Conservation (phyloP, 352 stramenopile species). For the Globisporangium cylindrosporum region DNA sequence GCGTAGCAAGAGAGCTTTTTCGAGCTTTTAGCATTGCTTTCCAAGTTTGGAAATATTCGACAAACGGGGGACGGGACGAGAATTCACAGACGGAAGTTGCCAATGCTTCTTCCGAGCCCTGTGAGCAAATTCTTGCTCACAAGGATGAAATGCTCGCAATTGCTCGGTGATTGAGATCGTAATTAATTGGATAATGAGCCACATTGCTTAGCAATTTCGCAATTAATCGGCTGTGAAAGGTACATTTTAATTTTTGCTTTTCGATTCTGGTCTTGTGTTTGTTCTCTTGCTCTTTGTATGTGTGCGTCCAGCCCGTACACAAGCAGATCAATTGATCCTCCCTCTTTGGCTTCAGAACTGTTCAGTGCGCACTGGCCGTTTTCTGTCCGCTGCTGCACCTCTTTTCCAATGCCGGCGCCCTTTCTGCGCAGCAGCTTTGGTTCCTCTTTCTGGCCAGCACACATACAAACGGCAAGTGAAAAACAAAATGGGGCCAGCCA, state of each 20-base stretch:
- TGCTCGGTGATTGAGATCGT: not conserved
- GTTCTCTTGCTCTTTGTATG: not conserved
- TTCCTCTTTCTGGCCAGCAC: not conserved
- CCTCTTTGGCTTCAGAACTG: constrained; percentile 15
- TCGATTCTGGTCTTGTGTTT: not conserved
- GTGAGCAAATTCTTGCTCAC: too few relatives aligned
- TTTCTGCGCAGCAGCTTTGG: constrained; percentile 1
- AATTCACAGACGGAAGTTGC: not conserved
- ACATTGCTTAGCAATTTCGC: not conserved
- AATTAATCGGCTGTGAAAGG: not conserved
- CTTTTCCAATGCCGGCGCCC: not conserved
- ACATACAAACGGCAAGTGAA: not conserved
- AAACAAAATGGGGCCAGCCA: not conserved
- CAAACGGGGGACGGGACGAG: not conserved
- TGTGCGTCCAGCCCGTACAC: not conserved
- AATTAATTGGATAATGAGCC: not conserved
- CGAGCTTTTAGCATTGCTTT: not conserved
- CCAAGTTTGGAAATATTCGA: not conserved
- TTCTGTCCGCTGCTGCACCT: constrained; percentile 6
- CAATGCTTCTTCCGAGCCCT: not conserved
- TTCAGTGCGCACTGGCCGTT: constrained; percentile 14
- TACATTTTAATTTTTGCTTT: not conserved
- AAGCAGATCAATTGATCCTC: not conserved
- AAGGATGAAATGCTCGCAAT: not conserved
- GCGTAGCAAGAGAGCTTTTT: not conserved